A percentile compares a stretch with the other conserved stretches of the same genome.
These are phyloP conservation scores for Fusarium kyushuense DNA, from an alignment of 2,329 filamentous ascomycete genomes.

Conservation along the genomic window DNA sequence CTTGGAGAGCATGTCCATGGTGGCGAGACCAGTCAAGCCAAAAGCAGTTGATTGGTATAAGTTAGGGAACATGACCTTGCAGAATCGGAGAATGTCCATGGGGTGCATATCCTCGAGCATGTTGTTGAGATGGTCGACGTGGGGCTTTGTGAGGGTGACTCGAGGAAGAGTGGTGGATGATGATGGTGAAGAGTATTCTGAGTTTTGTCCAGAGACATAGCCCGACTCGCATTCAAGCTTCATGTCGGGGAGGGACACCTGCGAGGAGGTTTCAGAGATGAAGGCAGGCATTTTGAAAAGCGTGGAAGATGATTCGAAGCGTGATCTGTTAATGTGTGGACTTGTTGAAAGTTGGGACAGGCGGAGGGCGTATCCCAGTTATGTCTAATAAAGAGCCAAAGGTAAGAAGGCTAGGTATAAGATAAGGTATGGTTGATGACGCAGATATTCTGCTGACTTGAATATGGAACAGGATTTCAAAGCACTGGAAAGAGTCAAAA, in stretches of 20 bases:
- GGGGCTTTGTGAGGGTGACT: slow-evolving; percentile 86
- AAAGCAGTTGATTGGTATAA: slow-evolving; percentile 90
- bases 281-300: slow-evolving; percentile 53
- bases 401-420: slow-evolving; percentile 16
- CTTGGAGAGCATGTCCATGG: slow-evolving; percentile 86
- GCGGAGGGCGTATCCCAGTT: slow-evolving; percentile 37
- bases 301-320: slow-evolving; percentile 15
- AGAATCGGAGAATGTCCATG: slow-evolving; percentile 92
- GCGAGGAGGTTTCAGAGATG: slow-evolving; percentile 56
- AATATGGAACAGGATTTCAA: slow-evolving; percentile 33
- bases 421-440: slow-evolving; percentile 41
- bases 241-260: slow-evolving; percentile 54
- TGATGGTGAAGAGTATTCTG: slow-evolving; percentile 55
- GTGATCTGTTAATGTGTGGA: slow-evolving; percentile 31
- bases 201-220: slow-evolving; percentile 72
- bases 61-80: slow-evolving; percentile 88
- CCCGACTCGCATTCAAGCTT: slow-evolving; percentile 78
- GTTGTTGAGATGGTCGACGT: slow-evolving; percentile 90
- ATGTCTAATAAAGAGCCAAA: slow-evolving; percentile 29
- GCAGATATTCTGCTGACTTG: slow-evolving; percentile 43
- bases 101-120: slow-evolving; percentile 90
- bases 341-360: slow-evolving; percentile 40
- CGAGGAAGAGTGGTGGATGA: slow-evolving; percentile 69
- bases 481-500: slow-evolving; percentile 38
- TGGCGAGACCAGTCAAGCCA: slow-evolving; percentile 82